Conservation (phyloP, 2,329 filamentous ascomycete genomes). For the Cadophora gregata region DNA sequence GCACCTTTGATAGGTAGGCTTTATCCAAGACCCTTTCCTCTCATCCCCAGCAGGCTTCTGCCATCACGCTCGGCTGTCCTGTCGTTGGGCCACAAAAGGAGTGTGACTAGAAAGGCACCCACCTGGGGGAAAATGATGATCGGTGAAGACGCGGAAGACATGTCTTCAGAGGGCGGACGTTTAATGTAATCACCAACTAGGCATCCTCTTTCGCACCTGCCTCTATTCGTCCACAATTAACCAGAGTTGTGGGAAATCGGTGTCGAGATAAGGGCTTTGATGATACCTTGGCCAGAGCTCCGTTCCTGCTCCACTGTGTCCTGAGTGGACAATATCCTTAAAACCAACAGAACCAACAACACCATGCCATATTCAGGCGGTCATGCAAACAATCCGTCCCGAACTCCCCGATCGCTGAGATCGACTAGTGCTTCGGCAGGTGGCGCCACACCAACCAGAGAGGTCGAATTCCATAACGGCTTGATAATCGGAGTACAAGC, state of each 20-base stretch:
- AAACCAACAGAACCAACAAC: conserved; percentile 15
- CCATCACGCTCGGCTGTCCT: background rate
- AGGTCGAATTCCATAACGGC: background rate
- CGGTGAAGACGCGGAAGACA: background rate
- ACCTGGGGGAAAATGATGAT: background rate
- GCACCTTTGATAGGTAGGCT: background rate
- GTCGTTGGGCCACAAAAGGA: background rate
- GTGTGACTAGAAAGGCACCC: background rate
- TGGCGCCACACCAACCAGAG: background rate
- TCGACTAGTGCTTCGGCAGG: background rate
- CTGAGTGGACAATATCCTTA: background rate
- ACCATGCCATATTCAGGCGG: background rate
- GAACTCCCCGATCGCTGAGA: conserved; percentile 8
- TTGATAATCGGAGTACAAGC: background rate
- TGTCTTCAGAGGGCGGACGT: background rate
- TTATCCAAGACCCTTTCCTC: background rate
- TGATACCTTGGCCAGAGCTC: background rate
- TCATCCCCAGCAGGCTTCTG: background rate
- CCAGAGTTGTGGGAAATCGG: background rate
- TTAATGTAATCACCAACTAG: background rate
- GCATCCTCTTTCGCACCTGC: background rate
- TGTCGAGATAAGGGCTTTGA: conserved; percentile 4
- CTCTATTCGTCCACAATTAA: background rate
- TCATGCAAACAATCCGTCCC: conserved; percentile 15
- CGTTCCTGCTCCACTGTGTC: background rate